Base-by-base conservation (phyloP, 352 stramenopile species). In the Hyaloperonospora brassicae region DNA sequence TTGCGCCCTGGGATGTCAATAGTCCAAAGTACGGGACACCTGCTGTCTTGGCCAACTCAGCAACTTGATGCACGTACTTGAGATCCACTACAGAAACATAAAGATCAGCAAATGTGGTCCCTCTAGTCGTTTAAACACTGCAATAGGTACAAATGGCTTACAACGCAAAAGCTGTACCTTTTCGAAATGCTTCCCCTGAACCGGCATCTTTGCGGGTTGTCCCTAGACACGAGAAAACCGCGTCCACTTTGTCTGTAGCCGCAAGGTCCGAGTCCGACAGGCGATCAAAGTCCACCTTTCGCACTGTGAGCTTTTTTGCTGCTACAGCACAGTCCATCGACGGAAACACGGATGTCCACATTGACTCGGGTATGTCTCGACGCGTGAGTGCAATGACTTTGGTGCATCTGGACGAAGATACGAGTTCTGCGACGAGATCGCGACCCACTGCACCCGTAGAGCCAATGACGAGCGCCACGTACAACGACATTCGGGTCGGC, bases 191-290 rank as follows among this genome's bases (percentile, higher is more conserved):
- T 39, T 84, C 76, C 0, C 67, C 72, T 7, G 76, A 87, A 9
- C 73, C 76, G n/a, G 76, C 73, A 46, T 75, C 73, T 69, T 85
- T 84, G 51, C 76, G 74, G 1, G 81, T 89, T 9, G 81, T 89
- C 25, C 81, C 78, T 2, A 91, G 56, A 24, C 78, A 89, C 40
- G 73, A 86, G 57, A 91, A 91, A 7, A 75, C 67, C 0, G 78
- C 76, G 51, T 84, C 70, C 34, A 87, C 65, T 25, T 79, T 68
- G 52, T 86, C 76, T 0, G 51, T 25, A n/a, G 50, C 2, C 55
- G 58, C 55, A 8, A 84, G 55, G 41, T 68, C 53, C 4, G 50
- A 49, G 43, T 70, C 68, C 3, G 52, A 66, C 30, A 89, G 52
- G 21, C 55, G 51, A 42, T 89, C 58, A 56, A 89, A 89, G 59